Conservation (phyloP, 1,284 basidiomycete species). For the Somion occarium region DNA sequence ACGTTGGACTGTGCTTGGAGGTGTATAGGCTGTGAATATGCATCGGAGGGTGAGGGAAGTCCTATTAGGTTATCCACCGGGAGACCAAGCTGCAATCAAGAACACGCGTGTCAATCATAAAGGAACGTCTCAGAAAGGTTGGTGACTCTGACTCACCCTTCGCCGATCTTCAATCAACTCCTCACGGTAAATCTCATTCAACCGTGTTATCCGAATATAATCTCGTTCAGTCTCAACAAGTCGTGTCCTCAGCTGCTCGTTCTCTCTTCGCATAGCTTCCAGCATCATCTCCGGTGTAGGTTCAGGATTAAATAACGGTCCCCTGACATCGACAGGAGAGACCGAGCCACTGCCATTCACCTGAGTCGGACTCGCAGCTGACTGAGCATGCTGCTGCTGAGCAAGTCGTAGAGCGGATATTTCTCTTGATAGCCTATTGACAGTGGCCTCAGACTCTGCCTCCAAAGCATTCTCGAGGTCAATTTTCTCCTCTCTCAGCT, state of each 20-base stretch:
- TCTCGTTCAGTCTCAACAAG: slow-evolving; percentile 70
- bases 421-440: slow-evolving; percentile 68
- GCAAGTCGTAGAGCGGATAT: slow-evolving; percentile 58
- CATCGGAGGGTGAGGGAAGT: slow-evolving; percentile 48
- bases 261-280: slow-evolving; percentile 70
- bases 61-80: slow-evolving; percentile 74
- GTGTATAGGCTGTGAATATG: slow-evolving; percentile 65
- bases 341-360: slow-evolving; percentile 28
- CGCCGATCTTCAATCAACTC: slow-evolving; percentile 72
- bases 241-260: slow-evolving; percentile 60
- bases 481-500: slow-evolving; percentile 80
- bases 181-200: slow-evolving; percentile 79
- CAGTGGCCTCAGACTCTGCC: slow-evolving; percentile 75
- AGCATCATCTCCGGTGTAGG: slow-evolving; percentile 61
- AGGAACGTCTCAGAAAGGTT: neutral
- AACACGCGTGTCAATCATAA: slow-evolving; percentile 1
- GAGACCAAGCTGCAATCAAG: slow-evolving; percentile 50
- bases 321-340: slow-evolving; percentile 21
- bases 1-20: slow-evolving; percentile 41
- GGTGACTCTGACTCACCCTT: slow-evolving; percentile 48
- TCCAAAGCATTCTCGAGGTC: slow-evolving; percentile 76
- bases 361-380: slow-evolving; percentile 12
- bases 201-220: slow-evolving; percentile 61
- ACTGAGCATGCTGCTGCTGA: slow-evolving; percentile 36
- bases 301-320: slow-evolving; percentile 32